Percentiles rank a stretch among this genome's conserved stretches.
phyloP scores from a whole-genome alignment of 2,329 filamentous ascomycete genomes.

The Curvularia spicifera region DNA sequence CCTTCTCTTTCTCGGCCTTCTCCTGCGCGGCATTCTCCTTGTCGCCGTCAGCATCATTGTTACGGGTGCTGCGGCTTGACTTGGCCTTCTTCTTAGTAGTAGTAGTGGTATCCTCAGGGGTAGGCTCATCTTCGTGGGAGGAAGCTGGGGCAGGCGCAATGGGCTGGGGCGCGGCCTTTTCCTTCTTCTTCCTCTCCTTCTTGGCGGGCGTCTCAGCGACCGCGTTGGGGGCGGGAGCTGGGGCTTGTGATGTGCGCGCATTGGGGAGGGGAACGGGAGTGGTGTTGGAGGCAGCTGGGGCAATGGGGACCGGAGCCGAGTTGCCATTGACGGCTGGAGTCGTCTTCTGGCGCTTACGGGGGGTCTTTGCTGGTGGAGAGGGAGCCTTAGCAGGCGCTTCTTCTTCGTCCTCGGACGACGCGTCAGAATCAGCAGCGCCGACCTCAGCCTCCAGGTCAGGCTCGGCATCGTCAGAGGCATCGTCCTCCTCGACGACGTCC shows the following conservation, averaged over 20 bases:
- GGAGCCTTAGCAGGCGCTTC: conserved; percentile 44
- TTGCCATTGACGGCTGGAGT: conserved; percentile 36
- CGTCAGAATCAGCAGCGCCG: conserved; percentile 51
- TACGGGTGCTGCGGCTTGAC: conserved; percentile 41
- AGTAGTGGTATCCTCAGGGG: conserved; percentile 41
- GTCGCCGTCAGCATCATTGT: conserved; percentile 40
- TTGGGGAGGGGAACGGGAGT: conserved; percentile 39
- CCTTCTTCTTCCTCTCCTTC: conserved; percentile 47
- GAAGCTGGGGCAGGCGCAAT: conserved; percentile 36
- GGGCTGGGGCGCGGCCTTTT: conserved; percentile 33
- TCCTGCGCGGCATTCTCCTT: conserved; percentile 32
- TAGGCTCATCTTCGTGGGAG: conserved; percentile 30
- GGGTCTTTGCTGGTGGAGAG: conserved; percentile 46
- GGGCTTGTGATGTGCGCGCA: conserved; percentile 20
- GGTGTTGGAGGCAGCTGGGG: conserved; percentile 23
- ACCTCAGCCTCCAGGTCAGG: conserved; percentile 43
- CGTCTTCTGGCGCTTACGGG: conserved; percentile 51
- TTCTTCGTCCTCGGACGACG: conserved; percentile 44
- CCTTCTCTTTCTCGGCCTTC: conserved; percentile 14
- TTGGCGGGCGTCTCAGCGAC: conserved; percentile 34
- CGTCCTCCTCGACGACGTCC: conserved; percentile 53
- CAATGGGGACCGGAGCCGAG: conserved; percentile 21
- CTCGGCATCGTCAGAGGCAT: conserved; percentile 31
- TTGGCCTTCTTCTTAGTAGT: conserved; percentile 47
- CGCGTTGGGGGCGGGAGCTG: conserved; percentile 23